Percentiles rank a stretch among this genome's conserved stretches.
Evolutionary conservation across 768 basidiomycete species (phyloP).

Genomic region (Hericium alpestre): DNA sequence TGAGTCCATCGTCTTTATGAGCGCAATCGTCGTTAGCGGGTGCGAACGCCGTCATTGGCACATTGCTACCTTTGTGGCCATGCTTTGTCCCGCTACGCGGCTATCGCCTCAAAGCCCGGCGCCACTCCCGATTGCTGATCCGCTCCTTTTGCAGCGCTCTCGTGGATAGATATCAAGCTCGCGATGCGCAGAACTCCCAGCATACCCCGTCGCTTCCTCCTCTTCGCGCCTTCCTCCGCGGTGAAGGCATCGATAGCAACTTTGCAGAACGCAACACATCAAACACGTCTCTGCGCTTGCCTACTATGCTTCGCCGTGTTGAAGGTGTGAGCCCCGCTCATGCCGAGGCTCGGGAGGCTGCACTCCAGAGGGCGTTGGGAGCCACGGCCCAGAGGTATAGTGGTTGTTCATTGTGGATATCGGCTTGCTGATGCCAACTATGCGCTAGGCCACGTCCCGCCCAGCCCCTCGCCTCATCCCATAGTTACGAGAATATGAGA

Average conservation of each 20-base stretch:
- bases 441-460: no score
- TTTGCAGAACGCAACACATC: constrained; percentile 1
- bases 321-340: not conserved
- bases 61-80: not conserved
- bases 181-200: not conserved
- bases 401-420: no score
- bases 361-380: constrained; percentile 7
- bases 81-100: no score
- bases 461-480: no score
- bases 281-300: not conserved
- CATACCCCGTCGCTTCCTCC: constrained; percentile 10
- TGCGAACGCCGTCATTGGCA: not conserved
- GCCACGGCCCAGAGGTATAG: not conserved
- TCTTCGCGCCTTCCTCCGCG: constrained; percentile 9
- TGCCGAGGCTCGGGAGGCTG: constrained; percentile 8
- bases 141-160: no score
- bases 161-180: no score
- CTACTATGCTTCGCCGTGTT: no score
- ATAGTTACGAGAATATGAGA: no score
- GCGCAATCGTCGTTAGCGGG: not conserved
- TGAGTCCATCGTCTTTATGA: not conserved
- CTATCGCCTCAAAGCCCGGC: no score
- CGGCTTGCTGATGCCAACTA: no score
- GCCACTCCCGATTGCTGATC: no score
- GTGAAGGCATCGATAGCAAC: constrained; percentile 5